phyloP scores from a whole-genome alignment of 192 early-diverging fungal species.

The Chytriomyces confervae region DNA sequence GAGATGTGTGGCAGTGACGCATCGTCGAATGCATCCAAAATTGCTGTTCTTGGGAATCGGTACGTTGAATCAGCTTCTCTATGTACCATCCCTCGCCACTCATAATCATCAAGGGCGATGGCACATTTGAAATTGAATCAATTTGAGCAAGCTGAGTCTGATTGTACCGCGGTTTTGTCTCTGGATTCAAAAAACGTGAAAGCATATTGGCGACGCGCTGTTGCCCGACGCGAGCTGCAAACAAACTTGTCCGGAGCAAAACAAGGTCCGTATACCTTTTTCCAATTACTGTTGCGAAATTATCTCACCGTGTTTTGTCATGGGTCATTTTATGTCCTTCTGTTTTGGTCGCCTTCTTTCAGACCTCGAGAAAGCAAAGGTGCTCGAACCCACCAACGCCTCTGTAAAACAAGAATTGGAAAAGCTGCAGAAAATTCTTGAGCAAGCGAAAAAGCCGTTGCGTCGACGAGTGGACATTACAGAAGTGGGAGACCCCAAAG shows the following conservation, averaged over 20 bases:
- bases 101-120: slow-evolving; percentile 65
- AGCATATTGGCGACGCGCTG: slow-evolving; percentile 77
- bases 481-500: slow-evolving; percentile 52
- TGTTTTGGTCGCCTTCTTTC: not conserved
- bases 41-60: not conserved
- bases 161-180: slow-evolving; percentile 65
- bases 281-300: slow-evolving; percentile 6
- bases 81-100: not conserved
- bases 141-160: slow-evolving; percentile 69
- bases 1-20: slow-evolving; percentile 47
- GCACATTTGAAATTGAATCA: slow-evolving; percentile 75
- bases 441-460: slow-evolving; percentile 26
- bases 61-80: not conserved
- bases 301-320: not conserved
- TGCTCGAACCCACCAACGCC: slow-evolving; percentile 72
- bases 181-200: slow-evolving; percentile 77
- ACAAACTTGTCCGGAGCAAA: slow-evolving; percentile 50
- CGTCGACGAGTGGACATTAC: slow-evolving; percentile 61
- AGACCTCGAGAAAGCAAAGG: slow-evolving; percentile 69
- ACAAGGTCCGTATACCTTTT: slow-evolving; percentile 44
- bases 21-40: not conserved
- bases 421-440: slow-evolving; percentile 41
- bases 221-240: slow-evolving; percentile 50
- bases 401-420: slow-evolving; percentile 67
- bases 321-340: not conserved